A percentile compares a stretch with the other conserved stretches of the same genome.
These are phyloP conservation scores for Hyphochytrium catenoides DNA, from an alignment of 352 stramenopile genomes.

Conservation along the genomic window DNA sequence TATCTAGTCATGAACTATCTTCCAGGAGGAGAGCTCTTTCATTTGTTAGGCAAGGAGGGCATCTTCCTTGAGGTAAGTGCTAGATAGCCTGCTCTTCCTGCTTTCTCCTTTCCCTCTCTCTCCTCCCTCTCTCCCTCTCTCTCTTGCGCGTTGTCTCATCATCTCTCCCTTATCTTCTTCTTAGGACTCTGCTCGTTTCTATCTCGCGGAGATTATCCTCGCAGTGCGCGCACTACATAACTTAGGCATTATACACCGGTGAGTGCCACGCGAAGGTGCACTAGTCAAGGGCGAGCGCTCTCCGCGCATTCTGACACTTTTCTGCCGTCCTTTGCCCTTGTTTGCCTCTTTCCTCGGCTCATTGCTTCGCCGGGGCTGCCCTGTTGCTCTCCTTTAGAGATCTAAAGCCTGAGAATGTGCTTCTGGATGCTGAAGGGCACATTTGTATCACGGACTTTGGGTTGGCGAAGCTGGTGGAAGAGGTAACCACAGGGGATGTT, in stretches of 20 bases:
- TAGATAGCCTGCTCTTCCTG: neutral
- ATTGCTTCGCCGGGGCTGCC: neutral
- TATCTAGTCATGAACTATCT: slow-evolving; percentile 57
- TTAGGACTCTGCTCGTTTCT: slow-evolving; percentile 39
- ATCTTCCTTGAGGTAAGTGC: slow-evolving; percentile 21
- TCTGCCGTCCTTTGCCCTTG: no score
- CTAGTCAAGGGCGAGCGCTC: no score
- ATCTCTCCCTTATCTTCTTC: no score
- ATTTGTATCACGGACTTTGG: slow-evolving; percentile 62
- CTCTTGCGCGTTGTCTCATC: neutral
- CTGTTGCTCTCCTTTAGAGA: slow-evolving; percentile 16
- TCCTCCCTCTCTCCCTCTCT: neutral
- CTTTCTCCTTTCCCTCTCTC: neutral
- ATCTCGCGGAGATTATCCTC: slow-evolving; percentile 53
- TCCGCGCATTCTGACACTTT: no score
- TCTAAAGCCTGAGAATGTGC: slow-evolving; percentile 54
- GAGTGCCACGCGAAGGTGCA: no score
- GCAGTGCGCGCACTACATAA: slow-evolving; percentile 44
- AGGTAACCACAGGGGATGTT: no score
- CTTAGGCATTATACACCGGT: slow-evolving; percentile 50
- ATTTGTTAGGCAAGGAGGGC: slow-evolving; percentile 29
- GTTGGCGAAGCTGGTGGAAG: slow-evolving; percentile 40
- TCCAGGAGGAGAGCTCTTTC: slow-evolving; percentile 34
- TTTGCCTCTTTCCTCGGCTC: neutral
- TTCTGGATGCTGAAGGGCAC: slow-evolving; percentile 46